Percentiles rank a stretch among this genome's conserved stretches.
These are phyloP conservation scores for Penicillium herquei DNA, from an alignment of 495 filamentous ascomycete species.

Conservation along the genomic window DNA sequence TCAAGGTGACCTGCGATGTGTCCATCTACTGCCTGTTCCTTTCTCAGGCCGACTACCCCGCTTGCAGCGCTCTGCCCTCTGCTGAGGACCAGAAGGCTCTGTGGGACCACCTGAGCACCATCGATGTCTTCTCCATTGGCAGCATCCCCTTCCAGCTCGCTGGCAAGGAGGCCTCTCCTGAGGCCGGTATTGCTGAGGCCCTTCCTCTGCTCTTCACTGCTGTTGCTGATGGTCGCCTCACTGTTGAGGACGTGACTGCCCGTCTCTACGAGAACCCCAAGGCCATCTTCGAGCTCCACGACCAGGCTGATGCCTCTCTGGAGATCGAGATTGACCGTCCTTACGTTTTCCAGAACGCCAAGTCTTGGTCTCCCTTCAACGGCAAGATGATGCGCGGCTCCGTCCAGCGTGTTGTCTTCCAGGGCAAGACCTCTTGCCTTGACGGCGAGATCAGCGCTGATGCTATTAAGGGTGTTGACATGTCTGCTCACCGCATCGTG, in stretches of 20 bases:
- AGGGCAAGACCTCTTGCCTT: conserved; percentile 72
- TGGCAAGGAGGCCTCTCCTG: conserved; percentile 54
- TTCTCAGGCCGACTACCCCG: conserved; percentile 69
- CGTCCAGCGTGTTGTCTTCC: conserved; percentile 77
- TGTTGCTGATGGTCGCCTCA: conserved; percentile 71
- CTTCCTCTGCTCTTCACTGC: conserved; percentile 77
- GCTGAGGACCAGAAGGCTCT: conserved; percentile 71
- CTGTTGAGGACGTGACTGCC: conserved; percentile 67
- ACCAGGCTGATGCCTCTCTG: conserved; percentile 70
- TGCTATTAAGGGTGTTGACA: conserved; percentile 64
- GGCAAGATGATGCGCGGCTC: conserved; percentile 70
- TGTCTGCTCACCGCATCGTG: conserved; percentile 67
- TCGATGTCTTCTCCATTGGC: conserved; percentile 82
- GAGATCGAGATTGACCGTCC: conserved; percentile 74
- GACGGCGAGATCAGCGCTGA: conserved; percentile 63
- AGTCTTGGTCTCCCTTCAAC: conserved; percentile 72
- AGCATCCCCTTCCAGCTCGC: conserved; percentile 81
- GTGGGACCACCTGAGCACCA: conserved; percentile 74
- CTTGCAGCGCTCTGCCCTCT: conserved; percentile 66
- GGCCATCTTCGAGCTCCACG: conserved; percentile 83
- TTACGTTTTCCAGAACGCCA: conserved; percentile 54
- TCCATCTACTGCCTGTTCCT: conserved; percentile 80
- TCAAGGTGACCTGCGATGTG: conserved; percentile 84
- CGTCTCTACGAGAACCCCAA: conserved; percentile 80
- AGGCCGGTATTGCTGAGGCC: conserved; percentile 71